These are phyloP conservation scores for Cicer chorassanicum DNA, from an alignment of 306 rosid genomes.

Conservation along the genomic window DNA sequence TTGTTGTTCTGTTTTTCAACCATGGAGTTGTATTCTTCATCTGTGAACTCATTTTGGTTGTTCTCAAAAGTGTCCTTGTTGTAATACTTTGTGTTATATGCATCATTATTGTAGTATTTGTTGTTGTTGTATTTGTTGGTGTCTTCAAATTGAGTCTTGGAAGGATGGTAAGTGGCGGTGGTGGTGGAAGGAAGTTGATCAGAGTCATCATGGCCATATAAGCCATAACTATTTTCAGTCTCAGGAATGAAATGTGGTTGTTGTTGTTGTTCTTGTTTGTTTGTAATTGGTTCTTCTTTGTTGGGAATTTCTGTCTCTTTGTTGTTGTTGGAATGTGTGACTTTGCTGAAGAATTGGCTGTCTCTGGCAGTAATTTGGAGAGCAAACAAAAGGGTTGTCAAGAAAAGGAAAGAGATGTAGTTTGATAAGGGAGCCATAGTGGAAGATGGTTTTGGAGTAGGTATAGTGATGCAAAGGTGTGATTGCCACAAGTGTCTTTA, in stretches of 20 bases:
- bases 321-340: slow-evolving; percentile 50
- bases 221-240: slow-evolving; percentile 73
- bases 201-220: slow-evolving; percentile 86
- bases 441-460: slow-evolving; percentile 30
- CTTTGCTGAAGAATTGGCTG: slow-evolving; percentile 85
- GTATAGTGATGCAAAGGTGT: slow-evolving; percentile 35
- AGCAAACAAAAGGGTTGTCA: slow-evolving; percentile 56
- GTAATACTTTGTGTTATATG: slow-evolving; percentile 39
- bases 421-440: slow-evolving; percentile 62
- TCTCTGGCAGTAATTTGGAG: slow-evolving; percentile 70
- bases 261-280: slow-evolving; percentile 53
- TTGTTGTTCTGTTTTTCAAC: slow-evolving; percentile 45
- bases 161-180: slow-evolving; percentile 41
- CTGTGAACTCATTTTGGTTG: slow-evolving; percentile 46
- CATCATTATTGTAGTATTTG: slow-evolving; percentile 47
- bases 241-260: slow-evolving; percentile 70
- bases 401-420: slow-evolving; percentile 47
- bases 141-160: slow-evolving; percentile 53
- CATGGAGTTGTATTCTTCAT: slow-evolving; percentile 48
- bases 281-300: slow-evolving; percentile 42
- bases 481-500: slow-evolving; percentile 26
- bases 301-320: slow-evolving; percentile 56
- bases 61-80: slow-evolving; percentile 46
- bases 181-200: slow-evolving; percentile 54
- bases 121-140: slow-evolving; percentile 39